phyloP scores from a whole-genome alignment of 306 rosid genomes.

The Prinsepia uniflora region DNA sequence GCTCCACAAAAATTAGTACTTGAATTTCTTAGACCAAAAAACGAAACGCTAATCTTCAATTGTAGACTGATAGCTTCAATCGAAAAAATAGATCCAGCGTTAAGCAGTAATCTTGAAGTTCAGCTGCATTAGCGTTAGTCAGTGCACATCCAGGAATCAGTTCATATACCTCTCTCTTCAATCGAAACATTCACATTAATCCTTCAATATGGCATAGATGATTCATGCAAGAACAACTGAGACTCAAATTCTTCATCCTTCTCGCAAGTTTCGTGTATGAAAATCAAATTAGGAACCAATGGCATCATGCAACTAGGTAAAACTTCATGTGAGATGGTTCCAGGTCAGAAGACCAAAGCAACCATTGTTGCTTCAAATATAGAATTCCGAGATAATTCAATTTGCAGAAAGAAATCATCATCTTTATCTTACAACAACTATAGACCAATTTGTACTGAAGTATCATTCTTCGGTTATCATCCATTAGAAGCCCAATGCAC shows the following conservation, averaged over 20 bases:
- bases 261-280: background rate
- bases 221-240: background rate
- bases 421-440: background rate
- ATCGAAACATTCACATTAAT: background rate
- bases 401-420: background rate
- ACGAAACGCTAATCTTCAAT: background rate
- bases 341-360: background rate
- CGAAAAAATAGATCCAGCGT: background rate
- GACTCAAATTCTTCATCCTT: background rate
- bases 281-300: background rate
- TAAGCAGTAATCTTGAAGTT: conserved; percentile 1
- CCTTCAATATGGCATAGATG: background rate
- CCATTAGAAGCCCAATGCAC: background rate
- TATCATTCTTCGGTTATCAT: background rate
- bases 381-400: background rate
- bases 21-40: background rate
- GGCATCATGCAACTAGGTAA: background rate
- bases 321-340: background rate
- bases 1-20: background rate
- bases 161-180: background rate
- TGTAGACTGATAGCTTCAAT: background rate
- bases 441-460: background rate
- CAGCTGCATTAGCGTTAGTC: background rate
- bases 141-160: background rate
- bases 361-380: conserved; percentile 7